These are phyloP conservation scores for Termitomyces bulborhizus DNA, from an alignment of 768 basidiomycete species.

Conservation along the genomic window DNA sequence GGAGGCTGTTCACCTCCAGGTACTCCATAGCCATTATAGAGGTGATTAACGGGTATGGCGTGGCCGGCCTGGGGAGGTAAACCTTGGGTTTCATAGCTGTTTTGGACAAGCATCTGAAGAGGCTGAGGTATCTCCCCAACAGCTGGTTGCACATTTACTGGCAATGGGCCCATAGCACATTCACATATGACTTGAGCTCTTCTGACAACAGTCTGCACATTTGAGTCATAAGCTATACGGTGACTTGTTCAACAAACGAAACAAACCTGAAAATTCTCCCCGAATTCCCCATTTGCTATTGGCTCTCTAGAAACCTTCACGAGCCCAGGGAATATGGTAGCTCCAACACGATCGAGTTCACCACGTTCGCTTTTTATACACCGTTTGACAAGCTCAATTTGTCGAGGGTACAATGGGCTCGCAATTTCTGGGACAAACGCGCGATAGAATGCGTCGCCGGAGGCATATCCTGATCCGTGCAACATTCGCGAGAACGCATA, in stretches of 20 bases:
- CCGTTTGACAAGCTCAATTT: slow-evolving; percentile 81
- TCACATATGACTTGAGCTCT: slow-evolving; percentile 86
- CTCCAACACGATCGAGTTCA: slow-evolving; percentile 70
- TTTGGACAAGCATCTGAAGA: not conserved
- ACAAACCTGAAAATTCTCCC: slow-evolving; percentile 47
- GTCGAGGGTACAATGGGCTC: slow-evolving; percentile 63
- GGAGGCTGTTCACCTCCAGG: not conserved
- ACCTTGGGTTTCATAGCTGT: not conserved
- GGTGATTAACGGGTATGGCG: not conserved
- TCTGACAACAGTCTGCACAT: slow-evolving; percentile 59
- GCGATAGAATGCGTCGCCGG: slow-evolving; percentile 76
- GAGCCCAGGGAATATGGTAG: slow-evolving; percentile 82
- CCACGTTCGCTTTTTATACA: slow-evolving; percentile 73
- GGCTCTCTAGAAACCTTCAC: slow-evolving; percentile 65
- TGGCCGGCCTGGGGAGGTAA: not conserved
- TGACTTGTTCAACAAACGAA: slow-evolving; percentile 1
- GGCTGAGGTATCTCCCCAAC: not conserved
- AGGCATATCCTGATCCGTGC: slow-evolving; percentile 56
- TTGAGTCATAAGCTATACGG: not conserved
- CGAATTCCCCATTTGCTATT: slow-evolving; percentile 25
- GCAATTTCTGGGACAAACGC: slow-evolving; percentile 84
- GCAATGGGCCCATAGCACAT: slow-evolving; percentile 54
- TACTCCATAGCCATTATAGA: not conserved
- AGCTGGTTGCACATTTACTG: slow-evolving; percentile 13
- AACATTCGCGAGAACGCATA: slow-evolving; percentile 84